A percentile compares a stretch with the other conserved stretches of the same genome.
phyloP scores from a whole-genome alignment of 148 eudicot species.

The Persicaria maculosa region DNA sequence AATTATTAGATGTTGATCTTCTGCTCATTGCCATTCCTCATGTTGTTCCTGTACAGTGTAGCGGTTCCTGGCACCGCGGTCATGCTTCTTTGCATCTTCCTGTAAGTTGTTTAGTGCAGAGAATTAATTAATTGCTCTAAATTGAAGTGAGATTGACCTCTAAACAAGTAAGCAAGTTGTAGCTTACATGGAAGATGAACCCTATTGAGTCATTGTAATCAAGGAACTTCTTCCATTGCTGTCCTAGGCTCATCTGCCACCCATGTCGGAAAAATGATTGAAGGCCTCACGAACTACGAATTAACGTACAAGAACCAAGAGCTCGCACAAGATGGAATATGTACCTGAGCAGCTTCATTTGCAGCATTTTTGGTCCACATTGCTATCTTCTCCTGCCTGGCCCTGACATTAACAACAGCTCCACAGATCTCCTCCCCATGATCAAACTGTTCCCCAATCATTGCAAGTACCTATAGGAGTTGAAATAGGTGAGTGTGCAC shows the following conservation, averaged over 20 bases:
- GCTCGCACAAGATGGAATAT: neutral
- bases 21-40: no score
- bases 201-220: conserved; percentile 62
- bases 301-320: neutral
- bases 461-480: conserved; percentile 61
- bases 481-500: conserved; percentile 7
- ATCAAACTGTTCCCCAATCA: conserved; percentile 98
- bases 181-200: conserved; percentile 69
- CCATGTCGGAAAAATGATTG: neutral
- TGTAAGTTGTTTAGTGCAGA: conserved; percentile 15
- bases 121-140: no score
- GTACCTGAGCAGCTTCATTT: conserved; percentile 90
- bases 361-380: conserved; percentile 96
- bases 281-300: no score
- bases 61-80: conserved; percentile 57
- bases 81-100: conserved; percentile 81
- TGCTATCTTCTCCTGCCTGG: conserved; percentile 61
- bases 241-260: conserved; percentile 67
- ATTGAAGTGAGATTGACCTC: no score
- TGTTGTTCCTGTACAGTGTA: conserved; percentile 25
- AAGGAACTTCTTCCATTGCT: conserved; percentile 74
- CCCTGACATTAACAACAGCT: conserved; percentile 81
- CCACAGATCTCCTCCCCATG: conserved; percentile 97
- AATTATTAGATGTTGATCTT: no score
- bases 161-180: neutral